phyloP scores from a whole-genome alignment of 176 grass and related monocot genomes.

The Musa troglodytarum region DNA sequence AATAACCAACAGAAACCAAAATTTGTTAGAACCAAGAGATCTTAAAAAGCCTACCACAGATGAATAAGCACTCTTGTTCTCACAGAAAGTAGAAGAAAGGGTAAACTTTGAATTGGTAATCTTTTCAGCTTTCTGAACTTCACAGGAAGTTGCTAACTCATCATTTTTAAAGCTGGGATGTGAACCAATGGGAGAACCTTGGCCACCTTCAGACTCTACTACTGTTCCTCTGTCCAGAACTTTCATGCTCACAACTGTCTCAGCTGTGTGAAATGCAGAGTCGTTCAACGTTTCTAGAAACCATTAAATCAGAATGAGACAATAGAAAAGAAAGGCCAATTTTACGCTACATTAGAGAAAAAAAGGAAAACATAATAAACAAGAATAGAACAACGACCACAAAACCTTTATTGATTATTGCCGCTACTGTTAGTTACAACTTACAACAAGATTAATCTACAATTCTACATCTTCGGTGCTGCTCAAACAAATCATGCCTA shows the following conservation, averaged over 20 bases:
- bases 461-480: no score
- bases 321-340: background rate
- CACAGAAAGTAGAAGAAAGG: constrained; percentile 44
- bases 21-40: constrained; percentile 4
- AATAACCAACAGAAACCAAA: background rate
- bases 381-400: background rate
- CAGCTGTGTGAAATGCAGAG: constrained; percentile 29
- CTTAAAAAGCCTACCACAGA: constrained; percentile 44
- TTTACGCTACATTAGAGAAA: no score
- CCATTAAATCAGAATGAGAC: constrained; percentile 16
- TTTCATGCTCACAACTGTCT: constrained; percentile 51
- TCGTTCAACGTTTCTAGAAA: constrained; percentile 47
- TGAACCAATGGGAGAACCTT: constrained; percentile 59
- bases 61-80: constrained; percentile 69
- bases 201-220: constrained; percentile 53
- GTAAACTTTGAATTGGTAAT: constrained; percentile 44
- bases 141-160: constrained; percentile 42
- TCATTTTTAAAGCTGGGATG: constrained; percentile 49
- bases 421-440: no score
- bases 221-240: constrained; percentile 49
- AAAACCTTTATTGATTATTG: no score
- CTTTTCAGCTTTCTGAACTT: constrained; percentile 47
- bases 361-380: background rate
- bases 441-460: no score
- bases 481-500: no score